phyloP scores from a whole-genome alignment of 805 yeast genomes.

The Ogataea methanolica region DNA sequence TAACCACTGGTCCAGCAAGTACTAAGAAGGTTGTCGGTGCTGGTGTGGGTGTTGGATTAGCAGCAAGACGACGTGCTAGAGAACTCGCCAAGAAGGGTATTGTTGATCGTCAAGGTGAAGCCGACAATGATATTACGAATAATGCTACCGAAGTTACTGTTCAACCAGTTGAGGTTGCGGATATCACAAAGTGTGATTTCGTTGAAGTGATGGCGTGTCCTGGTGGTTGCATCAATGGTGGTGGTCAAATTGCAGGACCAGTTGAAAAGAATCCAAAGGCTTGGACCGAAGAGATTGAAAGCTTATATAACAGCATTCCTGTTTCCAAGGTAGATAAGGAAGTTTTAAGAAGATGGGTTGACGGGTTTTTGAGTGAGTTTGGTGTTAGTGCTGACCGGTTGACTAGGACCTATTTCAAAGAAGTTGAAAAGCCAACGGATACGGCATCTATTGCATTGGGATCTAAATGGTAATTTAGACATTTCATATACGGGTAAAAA shows the following conservation, averaged over 20 bases:
- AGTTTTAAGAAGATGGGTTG: conserved; percentile 29
- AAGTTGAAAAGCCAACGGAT: conserved; percentile 49
- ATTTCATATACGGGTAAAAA: neutral
- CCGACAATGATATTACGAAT: neutral
- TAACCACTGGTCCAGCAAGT: conserved; percentile 13
- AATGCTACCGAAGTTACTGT: neutral
- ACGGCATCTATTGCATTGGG: conserved; percentile 45
- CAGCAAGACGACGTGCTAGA: conserved; percentile 42
- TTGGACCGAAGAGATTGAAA: conserved; percentile 38
- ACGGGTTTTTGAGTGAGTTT: conserved; percentile 28
- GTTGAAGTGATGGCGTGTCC: conserved; percentile 99
- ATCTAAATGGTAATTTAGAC: conserved; percentile 43
- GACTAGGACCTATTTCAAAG: conserved; percentile 42
- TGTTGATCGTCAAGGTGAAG: conserved; percentile 1
- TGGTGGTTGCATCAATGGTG: conserved; percentile 95
- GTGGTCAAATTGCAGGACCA: conserved; percentile 73
- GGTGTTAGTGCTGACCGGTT: conserved; percentile 34
- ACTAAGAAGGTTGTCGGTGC: neutral
- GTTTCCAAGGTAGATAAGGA: neutral
- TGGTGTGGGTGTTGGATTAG: conserved; percentile 27
- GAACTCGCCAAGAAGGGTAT: conserved; percentile 17
- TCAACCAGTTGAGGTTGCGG: conserved; percentile 35
- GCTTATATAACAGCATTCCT: conserved; percentile 33
- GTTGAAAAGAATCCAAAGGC: conserved; percentile 31
- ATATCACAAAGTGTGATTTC: conserved; percentile 67